Evolutionary conservation across 495 filamentous ascomycete genomes (phyloP).

Genomic region (Eremomyces bilateralis): DNA sequence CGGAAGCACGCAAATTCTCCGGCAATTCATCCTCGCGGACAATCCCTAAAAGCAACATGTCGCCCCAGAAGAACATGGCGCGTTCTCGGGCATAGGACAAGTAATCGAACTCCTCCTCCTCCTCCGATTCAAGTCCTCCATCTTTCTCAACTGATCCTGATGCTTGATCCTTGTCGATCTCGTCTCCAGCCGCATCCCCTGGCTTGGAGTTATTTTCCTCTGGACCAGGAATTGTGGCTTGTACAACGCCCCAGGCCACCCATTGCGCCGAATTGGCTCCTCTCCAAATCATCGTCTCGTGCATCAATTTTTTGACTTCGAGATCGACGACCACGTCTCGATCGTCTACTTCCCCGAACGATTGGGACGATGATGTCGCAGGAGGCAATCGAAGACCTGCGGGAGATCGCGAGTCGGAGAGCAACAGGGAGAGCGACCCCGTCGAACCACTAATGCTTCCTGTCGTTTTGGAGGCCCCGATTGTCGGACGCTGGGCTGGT

Average conservation of each 20-base stretch:
- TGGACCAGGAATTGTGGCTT: slow-evolving; percentile 56
- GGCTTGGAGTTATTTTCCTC: slow-evolving; percentile 6
- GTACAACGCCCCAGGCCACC: slow-evolving; percentile 91
- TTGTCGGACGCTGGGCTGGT: background rate
- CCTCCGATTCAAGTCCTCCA: slow-evolving; percentile 17
- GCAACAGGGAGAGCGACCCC: slow-evolving; percentile 33
- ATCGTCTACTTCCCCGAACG: too few relatives aligned
- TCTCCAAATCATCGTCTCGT: slow-evolving; percentile 68
- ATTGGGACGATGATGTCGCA: too few relatives aligned
- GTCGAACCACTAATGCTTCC: slow-evolving; percentile 7
- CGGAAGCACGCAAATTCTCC: slow-evolving; percentile 27
- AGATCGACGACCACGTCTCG: slow-evolving; percentile 36
- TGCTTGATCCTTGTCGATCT: background rate
- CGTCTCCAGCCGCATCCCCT: slow-evolving; percentile 1
- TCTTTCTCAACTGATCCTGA: background rate
- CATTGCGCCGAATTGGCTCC: slow-evolving; percentile 72
- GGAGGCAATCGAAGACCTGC: too few relatives aligned
- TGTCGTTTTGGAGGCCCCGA: too few relatives aligned
- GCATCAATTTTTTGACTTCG: slow-evolving; percentile 43
- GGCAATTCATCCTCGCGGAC: slow-evolving; percentile 55
- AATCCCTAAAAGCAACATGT: slow-evolving; percentile 52
- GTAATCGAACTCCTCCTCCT: slow-evolving; percentile 70
- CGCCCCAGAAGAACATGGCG: slow-evolving; percentile 83
- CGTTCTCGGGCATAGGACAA: slow-evolving; percentile 76
- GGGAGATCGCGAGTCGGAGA: slow-evolving; percentile 46